These are phyloP conservation scores for Ogataea trehalophila DNA, from an alignment of 805 yeast species.

Conservation along the genomic window DNA sequence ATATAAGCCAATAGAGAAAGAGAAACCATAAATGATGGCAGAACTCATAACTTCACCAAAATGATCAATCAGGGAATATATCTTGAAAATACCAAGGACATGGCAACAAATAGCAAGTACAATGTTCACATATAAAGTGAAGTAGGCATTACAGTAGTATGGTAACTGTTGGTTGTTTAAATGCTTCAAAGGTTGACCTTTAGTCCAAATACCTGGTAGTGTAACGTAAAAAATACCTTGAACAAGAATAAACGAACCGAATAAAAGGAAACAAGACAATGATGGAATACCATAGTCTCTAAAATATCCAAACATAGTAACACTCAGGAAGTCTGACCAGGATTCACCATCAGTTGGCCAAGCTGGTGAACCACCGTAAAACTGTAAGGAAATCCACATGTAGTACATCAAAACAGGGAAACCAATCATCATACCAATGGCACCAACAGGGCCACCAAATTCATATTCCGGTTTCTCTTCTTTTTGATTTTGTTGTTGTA, in stretches of 20 bases:
- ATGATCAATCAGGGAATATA: slow-evolving; percentile 70
- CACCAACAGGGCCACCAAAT: slow-evolving; percentile 92
- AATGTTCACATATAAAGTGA: slow-evolving; percentile 71
- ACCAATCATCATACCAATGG: slow-evolving; percentile 83
- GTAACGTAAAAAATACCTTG: slow-evolving; percentile 76
- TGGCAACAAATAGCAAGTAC: slow-evolving; percentile 59
- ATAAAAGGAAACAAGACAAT: slow-evolving; percentile 59
- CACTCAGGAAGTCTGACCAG: slow-evolving; percentile 43
- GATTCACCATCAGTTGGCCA: slow-evolving; percentile 55
- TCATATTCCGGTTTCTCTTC: slow-evolving; percentile 52
- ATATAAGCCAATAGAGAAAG: slow-evolving; percentile 65
- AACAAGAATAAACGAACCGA: slow-evolving; percentile 59
- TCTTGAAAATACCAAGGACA: slow-evolving; percentile 64
- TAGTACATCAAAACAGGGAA: slow-evolving; percentile 94
- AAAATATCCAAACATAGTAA: slow-evolving; percentile 41
- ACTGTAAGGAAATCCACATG: slow-evolving; percentile 89
- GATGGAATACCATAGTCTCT: slow-evolving; percentile 55
- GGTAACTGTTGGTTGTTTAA: slow-evolving; percentile 76
- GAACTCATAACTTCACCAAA: slow-evolving; percentile 93
- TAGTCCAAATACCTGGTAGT: slow-evolving; percentile 91
- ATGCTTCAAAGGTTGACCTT: slow-evolving; percentile 90
- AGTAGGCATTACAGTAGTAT: slow-evolving; percentile 89
- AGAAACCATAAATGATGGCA: slow-evolving; percentile 76
- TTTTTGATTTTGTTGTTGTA: neutral
- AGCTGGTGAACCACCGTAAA: slow-evolving; percentile 71